Evolutionary conservation across 129 eudicot species (phyloP).

Genomic region (Flaveria trinervia): DNA sequence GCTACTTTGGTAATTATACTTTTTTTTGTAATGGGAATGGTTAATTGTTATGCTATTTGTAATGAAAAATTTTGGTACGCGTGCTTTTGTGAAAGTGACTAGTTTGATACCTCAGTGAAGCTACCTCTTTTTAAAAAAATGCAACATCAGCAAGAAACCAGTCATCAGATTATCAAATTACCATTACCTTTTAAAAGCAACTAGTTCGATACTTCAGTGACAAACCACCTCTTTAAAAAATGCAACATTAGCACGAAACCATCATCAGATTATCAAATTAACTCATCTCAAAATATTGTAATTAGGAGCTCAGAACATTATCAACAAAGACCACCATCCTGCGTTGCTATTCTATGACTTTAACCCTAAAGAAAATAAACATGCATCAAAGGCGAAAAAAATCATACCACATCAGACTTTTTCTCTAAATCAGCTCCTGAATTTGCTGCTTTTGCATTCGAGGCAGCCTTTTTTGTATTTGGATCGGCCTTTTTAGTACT

Average conservation of each 20-base stretch:
- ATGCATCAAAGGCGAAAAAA: background rate
- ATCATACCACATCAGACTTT: constrained; percentile 50
- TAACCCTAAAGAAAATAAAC: background rate
- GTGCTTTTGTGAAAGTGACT: background rate
- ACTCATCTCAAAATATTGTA: background rate
- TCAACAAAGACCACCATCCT: background rate
- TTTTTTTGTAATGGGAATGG: background rate
- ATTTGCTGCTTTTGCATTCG: constrained; percentile 47
- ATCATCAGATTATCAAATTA: background rate
- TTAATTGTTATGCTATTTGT: background rate
- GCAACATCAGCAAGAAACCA: background rate
- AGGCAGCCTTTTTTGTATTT: constrained; percentile 49
- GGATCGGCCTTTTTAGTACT: constrained; percentile 51
- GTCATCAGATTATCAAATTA: background rate
- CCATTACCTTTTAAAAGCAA: background rate
- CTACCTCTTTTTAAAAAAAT: background rate
- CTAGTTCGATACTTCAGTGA: background rate
- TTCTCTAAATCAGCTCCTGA: constrained; percentile 49
- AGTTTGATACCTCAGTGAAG: background rate
- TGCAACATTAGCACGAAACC: background rate
- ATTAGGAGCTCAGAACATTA: background rate
- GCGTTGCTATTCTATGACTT: background rate
- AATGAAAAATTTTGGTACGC: background rate
- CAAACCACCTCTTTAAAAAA: background rate
- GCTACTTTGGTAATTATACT: background rate